These are phyloP conservation scores for Triangularia verruculosa DNA, from an alignment of 2,329 filamentous ascomycete species.

Conservation along the genomic window DNA sequence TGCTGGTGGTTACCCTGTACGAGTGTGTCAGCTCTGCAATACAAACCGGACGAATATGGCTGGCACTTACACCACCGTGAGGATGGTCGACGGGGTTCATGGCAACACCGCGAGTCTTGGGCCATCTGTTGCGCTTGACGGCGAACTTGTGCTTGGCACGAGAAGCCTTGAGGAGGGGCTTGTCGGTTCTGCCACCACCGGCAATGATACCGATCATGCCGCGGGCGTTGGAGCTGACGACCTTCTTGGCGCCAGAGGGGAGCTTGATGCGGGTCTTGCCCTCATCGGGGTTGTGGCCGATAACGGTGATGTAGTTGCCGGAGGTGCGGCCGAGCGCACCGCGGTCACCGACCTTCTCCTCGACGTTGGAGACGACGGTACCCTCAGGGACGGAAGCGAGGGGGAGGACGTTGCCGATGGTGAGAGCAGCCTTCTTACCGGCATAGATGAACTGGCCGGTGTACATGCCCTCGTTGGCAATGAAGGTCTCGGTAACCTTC, in stretches of 20 bases:
- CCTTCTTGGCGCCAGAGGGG: constrained; percentile 98
- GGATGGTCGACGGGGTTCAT: constrained; percentile 99
- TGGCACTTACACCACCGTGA: constrained; percentile 75
- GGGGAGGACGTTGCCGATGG: constrained; percentile 95
- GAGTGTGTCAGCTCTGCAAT: constrained; percentile 40
- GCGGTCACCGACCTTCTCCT: constrained; percentile 98
- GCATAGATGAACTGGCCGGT: constrained; percentile 99
- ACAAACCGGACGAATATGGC: not conserved
- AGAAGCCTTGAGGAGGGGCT: constrained; percentile 98
- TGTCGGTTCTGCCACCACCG: constrained; percentile 99
- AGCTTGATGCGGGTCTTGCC: constrained; percentile 99
- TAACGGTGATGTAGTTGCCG: constrained; percentile 98
- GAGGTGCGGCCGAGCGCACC: constrained; percentile 94
- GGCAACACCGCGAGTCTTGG: constrained; percentile 99
- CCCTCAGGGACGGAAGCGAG: constrained; percentile 94
- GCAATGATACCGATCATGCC: constrained; percentile 99
- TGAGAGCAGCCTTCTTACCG: constrained; percentile 96
- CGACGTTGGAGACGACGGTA: constrained; percentile 98
- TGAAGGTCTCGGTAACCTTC: constrained; percentile 98
- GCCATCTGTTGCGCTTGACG: constrained; percentile 99
- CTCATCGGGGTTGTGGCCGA: constrained; percentile 97
- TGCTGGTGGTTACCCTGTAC: constrained; percentile 97
- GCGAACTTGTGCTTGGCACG: constrained; percentile 99
- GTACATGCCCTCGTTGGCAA: constrained; percentile 99
- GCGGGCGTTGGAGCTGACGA: constrained; percentile 84